Evolutionary conservation across 2,329 filamentous ascomycete genomes (phyloP).

Genomic region (Madurella mycetomatis): DNA sequence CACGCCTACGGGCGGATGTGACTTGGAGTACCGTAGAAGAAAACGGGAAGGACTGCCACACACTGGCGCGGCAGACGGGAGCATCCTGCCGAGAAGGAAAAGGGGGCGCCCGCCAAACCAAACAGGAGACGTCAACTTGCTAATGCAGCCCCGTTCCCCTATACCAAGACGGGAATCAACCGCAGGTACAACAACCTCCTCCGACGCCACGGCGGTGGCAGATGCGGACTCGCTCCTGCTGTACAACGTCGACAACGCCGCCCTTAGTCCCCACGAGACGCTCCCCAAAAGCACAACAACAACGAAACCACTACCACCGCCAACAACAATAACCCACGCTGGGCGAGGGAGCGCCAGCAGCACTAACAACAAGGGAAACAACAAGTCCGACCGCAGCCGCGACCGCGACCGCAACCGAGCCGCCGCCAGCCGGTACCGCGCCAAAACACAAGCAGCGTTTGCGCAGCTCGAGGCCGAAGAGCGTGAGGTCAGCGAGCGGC

Average conservation of each 20-base stretch:
- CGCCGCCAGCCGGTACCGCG: constrained; percentile 31
- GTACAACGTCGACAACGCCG: background rate
- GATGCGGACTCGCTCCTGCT: background rate
- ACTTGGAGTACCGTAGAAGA: background rate
- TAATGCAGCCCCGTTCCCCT: background rate
- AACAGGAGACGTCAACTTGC: background rate
- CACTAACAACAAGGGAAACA: background rate
- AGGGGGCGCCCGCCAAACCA: background rate
- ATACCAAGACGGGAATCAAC: background rate
- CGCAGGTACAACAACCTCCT: background rate
- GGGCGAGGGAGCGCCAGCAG: background rate
- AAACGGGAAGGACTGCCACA: background rate
- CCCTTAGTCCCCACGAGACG: too few relatives aligned
- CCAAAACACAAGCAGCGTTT: constrained; percentile 28
- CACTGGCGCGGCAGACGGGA: background rate
- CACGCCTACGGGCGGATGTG: background rate
- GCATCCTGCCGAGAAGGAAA: background rate
- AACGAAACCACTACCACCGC: background rate
- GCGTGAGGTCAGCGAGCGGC: constrained; percentile 14
- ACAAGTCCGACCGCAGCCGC: background rate
- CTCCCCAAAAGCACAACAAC: background rate
- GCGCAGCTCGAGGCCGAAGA: constrained; percentile 27
- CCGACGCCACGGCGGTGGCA: background rate
- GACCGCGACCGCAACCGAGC: constrained; percentile 25
- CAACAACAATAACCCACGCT: background rate